Evolutionary conservation across 129 eudicot genomes (phyloP).

Genomic region (Silybum marianum): DNA sequence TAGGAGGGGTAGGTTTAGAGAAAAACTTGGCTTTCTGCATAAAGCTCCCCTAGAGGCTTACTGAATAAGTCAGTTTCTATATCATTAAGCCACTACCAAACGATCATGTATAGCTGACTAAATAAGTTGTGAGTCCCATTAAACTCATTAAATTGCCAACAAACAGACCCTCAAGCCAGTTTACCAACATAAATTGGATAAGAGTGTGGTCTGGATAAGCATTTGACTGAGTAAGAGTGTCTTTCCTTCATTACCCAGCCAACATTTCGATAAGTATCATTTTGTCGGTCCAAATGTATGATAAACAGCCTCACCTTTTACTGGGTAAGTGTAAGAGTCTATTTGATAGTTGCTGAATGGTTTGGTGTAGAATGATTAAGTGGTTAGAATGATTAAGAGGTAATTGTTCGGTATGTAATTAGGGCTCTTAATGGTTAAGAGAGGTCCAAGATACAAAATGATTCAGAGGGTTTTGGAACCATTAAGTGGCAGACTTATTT

Average conservation of each 20-base stretch:
- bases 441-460: too few relatives aligned
- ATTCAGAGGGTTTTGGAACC: too few relatives aligned
- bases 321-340: too few relatives aligned
- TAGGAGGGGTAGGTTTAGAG: background rate
- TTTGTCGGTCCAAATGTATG: background rate
- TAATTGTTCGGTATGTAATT: too few relatives aligned
- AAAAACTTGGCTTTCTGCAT: background rate
- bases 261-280: background rate
- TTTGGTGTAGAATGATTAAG: too few relatives aligned
- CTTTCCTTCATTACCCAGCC: background rate
- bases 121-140: background rate
- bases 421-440: too few relatives aligned
- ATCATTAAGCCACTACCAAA: background rate
- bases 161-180: background rate
- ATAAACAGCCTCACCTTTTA: background rate
- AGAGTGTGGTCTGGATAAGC: background rate
- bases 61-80: background rate
- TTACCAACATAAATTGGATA: background rate
- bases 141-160: background rate
- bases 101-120: background rate
- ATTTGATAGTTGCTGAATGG: too few relatives aligned
- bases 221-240: background rate
- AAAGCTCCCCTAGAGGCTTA: background rate
- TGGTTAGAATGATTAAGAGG: too few relatives aligned
- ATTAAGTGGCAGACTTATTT: too few relatives aligned